Percentiles rank a stretch among this genome's conserved stretches.
These are phyloP conservation scores for Klebsormidium nitens DNA, from an alignment of 139 green algal species.

Conservation along the genomic window DNA sequence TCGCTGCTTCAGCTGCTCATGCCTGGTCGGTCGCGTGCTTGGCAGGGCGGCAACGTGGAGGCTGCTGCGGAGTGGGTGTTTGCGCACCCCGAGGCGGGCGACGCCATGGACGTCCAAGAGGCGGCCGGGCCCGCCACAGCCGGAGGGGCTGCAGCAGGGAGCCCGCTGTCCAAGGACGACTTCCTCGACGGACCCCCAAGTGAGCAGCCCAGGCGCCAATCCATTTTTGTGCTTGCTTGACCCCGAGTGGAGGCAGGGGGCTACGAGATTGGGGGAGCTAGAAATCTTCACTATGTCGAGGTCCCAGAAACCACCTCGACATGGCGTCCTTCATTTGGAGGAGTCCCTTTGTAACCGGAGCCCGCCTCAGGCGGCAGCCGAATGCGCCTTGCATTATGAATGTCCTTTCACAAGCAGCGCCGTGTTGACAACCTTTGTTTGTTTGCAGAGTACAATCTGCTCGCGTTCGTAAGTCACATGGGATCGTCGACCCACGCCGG, in stretches of 20 bases:
- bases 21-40: too few relatives aligned
- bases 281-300: background rate
- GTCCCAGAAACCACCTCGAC: background rate
- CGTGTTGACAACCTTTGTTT: too few relatives aligned
- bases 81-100: constrained; percentile 74
- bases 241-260: too few relatives aligned
- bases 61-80: constrained; percentile 82
- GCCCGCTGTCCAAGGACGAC: background rate
- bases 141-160: too few relatives aligned
- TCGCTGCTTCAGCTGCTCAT: too few relatives aligned
- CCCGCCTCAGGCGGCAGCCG: background rate
- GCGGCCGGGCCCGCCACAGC: too few relatives aligned
- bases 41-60: constrained; percentile 70
- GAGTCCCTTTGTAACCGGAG: background rate
- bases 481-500: constrained; percentile 83
- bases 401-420: too few relatives aligned
- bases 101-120: constrained; percentile 43
- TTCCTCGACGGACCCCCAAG: constrained; percentile 30
- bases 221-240: too few relatives aligned
- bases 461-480: constrained; percentile 91
- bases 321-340: background rate
- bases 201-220: too few relatives aligned
- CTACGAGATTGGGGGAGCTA: background rate
- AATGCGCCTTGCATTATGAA: too few relatives aligned
- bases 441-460: constrained; percentile 67